Base-by-base conservation (phyloP, 2,329 filamentous ascomycete genomes). In the Diaporthe vexans region DNA sequence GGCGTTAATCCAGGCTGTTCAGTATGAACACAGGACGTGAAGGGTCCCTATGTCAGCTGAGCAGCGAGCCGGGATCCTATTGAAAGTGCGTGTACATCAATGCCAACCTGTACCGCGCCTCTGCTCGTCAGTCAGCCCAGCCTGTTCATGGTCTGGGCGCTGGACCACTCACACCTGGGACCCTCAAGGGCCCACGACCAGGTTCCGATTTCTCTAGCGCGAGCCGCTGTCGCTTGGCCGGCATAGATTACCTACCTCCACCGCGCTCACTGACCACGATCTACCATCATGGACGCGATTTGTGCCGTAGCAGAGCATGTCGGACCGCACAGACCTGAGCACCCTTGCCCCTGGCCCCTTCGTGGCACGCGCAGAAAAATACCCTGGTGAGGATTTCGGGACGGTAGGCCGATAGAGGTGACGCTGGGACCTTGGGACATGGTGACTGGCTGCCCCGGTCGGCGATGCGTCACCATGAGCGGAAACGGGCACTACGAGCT, bases 331-430 rank as follows among this genome's bases (percentile, higher is more conserved):
- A 67, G 43, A 67, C 61, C 29, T 35, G 61, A 3, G 19, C 21
- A 52, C 26, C 43, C 43, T 29, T 37, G 43, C 21, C 46, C 46
- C 13, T n/a, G 17, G 54, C 29, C 51, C 26, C 51, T 19, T 58
- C 21, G 35, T 26, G 68, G 54, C 29, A 59, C 40, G 68, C 35
- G 68, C 68, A 51, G 68, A 24, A 33, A 26, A 58, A 54, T 48
- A 71, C 17, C 40, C 26, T 54, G 24, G 13, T 17, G 43, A 67
- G 43, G 24, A 58, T 48, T 40, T 51, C 52, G 52, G 68, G 26
- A 58, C 56, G 54, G 15, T 5, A 71, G 26, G 29, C 52, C 54
- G 52, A 71, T 37, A 58, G 29, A 71, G 40, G 68, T 71, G 29
- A 37, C 68, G 58, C 26, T 37, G 56, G 19, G 15, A 46, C 43